Evolutionary conservation across 345 rosid genomes (phyloP), one percentile per base, ranked within the genome.

Genomic region (Populus pruinosa): DNA sequence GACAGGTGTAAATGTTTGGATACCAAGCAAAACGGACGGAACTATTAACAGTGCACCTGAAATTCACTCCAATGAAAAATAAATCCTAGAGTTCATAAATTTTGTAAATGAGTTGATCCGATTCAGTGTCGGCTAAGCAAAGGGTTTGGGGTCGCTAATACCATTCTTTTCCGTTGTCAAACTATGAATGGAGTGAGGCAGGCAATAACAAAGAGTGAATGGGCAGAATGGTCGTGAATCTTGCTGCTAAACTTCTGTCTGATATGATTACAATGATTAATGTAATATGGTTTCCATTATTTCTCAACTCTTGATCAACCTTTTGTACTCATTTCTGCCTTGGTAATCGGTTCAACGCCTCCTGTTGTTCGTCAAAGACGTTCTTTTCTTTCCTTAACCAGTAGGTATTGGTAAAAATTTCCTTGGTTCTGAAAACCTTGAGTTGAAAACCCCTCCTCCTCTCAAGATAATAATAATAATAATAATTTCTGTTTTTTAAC

Each of bases 1-100:
- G 72, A 50, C 83, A 81, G 84, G 84, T 70, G 70, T 76, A 74
- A 81, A 67, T 47, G 47, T 9, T 12, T 44, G 23, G 61, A 73
- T 59, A 21, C 17, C 20, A n/a, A 70, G 18, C 14, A 39, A 36
- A 43, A 75, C 49, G 75, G 13, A 50, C 33, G 6, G 39, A 16
- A 38, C 41, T 10, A 36, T 68, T 11, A 59, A n/a, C 64, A 23
- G 13, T 23, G 43, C 70, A 1, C 43, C 3, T 6, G 41, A 21
- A 36, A 67, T 38, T 36, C 49, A 36, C 12, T 67, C 18, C 47
- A 2, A 0, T 13, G 64, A 59, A 23, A n/a, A 59, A 59, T 25
- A 23, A 3, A 9, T 9, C 63, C 21, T 18, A 12, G 38, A 49
- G 43, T 50, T 71, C 38, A 7, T n/a, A 9, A 10, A 4, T 33